Evolutionary conservation across 164 flowering plant species (phyloP), one percentile per base, ranked within the genome.

Genomic region (Cinnamomum micranthum): DNA sequence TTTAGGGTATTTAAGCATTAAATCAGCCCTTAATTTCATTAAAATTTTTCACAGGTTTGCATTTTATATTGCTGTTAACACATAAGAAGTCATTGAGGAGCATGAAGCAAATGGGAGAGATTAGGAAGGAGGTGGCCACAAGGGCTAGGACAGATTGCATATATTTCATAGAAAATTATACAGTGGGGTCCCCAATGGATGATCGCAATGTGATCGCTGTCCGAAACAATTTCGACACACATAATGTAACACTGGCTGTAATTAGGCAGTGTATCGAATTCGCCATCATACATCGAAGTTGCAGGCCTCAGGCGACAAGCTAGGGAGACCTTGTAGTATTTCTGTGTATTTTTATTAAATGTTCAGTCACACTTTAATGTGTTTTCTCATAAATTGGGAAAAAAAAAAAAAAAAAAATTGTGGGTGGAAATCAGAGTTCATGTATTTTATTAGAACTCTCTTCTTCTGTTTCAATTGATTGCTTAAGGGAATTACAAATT

Each of bases 111-210:
- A 66, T 47, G 19, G 75, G 64, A 12, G 28, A 20, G 3, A 31
- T 73, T 12, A 62, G 69, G 35, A 73, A 63, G 68, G 69, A 73
- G 31, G 52, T 73, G 69, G 55, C 75, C 3, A 35, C 22, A 28
- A 73, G 68, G 75, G 75, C 75, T 20, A 73, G 52, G 35, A 73
- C 68, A 15, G 75, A 73, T n/a, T 73, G 75, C 69, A 35, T 73
- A 12, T 73, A 64, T 50, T 62, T 73, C 58, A 22, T 73, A 1
- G 75, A 73, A 27, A 73, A 73, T 41, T 73, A 73, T 47, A 23
- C 69, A 11, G 31, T 68, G 20, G 41, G 58, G 14, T 22, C 28
- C 19, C 5, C 31, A 14, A 35, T 13, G 6, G 22, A 13, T 47
- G 69, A 27, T 15, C n/a, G 20, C 59, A 68, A 66, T 41, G 25